These are phyloP conservation scores for Phytophthora aleatoria DNA, from an alignment of 352 stramenopile species.

Conservation along the genomic window DNA sequence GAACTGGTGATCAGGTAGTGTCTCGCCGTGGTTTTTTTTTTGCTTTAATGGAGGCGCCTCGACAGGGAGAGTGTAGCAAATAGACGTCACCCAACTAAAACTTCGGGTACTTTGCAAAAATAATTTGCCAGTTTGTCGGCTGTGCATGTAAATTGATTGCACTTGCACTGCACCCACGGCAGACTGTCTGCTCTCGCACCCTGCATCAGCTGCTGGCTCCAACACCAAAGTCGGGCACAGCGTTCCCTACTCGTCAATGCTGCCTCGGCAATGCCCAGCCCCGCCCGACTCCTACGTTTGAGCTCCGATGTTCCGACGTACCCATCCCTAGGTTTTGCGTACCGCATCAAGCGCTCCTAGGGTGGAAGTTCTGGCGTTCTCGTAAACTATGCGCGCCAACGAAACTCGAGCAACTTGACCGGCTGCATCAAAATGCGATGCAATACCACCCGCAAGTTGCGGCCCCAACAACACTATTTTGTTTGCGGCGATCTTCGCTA, in stretches of 20 bases:
- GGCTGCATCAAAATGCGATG: constrained; percentile 11
- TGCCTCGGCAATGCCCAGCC: no score
- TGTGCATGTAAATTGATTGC: neutral
- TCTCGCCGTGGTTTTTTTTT: neutral
- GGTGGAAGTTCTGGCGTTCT: neutral
- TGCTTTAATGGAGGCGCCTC: neutral
- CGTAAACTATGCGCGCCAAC: neutral
- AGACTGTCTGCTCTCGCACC: constrained; percentile 3
- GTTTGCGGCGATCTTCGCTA: constrained; percentile 21
- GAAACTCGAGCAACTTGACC: neutral
- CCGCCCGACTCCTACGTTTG: no score
- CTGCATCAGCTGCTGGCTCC: neutral
- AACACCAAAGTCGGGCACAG: neutral
- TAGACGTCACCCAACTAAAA: no score
- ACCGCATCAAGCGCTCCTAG: neutral
- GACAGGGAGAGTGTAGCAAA: no score
- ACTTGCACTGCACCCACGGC: constrained; percentile 8
- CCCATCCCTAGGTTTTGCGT: constrained; percentile 1
- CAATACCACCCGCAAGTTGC: neutral
- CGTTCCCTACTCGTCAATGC: no score
- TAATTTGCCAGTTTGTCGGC: neutral
- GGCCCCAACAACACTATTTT: constrained; percentile 2
- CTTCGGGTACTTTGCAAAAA: no score
- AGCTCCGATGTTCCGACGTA: constrained; percentile 13
- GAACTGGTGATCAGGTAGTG: no score